phyloP scores from a whole-genome alignment of 805 yeast genomes.

The Gaillardinia entomophila region DNA sequence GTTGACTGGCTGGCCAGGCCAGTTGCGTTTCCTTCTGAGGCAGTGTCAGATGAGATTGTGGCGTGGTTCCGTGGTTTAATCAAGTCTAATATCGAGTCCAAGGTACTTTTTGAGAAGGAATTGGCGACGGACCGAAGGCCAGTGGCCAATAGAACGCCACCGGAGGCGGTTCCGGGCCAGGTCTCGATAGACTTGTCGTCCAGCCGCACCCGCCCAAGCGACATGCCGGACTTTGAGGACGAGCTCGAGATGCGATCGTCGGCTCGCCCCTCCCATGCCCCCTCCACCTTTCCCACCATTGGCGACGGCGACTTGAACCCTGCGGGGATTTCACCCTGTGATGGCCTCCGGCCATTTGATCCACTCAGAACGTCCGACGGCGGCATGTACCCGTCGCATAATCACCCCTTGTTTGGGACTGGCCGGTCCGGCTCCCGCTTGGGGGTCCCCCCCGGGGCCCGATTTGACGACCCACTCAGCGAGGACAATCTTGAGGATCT shows the following conservation, averaged over 20 bases:
- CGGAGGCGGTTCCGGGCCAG: too few species aligned
- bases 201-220: slow-evolving; percentile 19
- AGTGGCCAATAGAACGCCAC: too few species aligned
- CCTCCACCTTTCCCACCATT: slow-evolving; percentile 20
- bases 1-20: too few species aligned
- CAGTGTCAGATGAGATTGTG: too few species aligned
- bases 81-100: too few species aligned
- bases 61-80: too few species aligned
- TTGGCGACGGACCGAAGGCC: too few species aligned
- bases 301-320: slow-evolving; percentile 53
- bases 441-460: slow-evolving; percentile 42
- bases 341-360: slow-evolving; percentile 39
- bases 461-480: slow-evolving; percentile 47
- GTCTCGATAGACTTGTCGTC: too few species aligned
- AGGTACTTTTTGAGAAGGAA: too few species aligned
- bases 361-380: slow-evolving; percentile 34
- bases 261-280: slow-evolving; percentile 2
- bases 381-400: slow-evolving; percentile 50
- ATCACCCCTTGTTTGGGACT: slow-evolving; percentile 46
- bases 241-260: slow-evolving; percentile 37
- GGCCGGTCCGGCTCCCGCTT: slow-evolving; percentile 17
- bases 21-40: too few species aligned
- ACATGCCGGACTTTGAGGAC: slow-evolving; percentile 50
- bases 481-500: slow-evolving; percentile 38
- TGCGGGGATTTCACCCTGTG: slow-evolving; percentile 33